phyloP scores from a whole-genome alignment of 768 basidiomycete species.

The Omphalotus guepiniiformis region DNA sequence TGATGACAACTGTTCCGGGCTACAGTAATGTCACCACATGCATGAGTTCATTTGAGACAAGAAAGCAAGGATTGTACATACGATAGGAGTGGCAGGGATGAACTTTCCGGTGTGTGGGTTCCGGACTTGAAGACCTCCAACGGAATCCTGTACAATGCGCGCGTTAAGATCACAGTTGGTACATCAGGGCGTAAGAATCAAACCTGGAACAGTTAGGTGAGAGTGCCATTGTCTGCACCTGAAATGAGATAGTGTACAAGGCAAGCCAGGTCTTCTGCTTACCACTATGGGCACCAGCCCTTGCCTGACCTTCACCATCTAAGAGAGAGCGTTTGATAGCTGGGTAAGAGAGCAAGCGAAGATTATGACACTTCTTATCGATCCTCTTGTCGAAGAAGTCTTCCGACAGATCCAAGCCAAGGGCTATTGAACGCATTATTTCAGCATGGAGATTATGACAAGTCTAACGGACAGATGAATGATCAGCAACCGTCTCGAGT shows the following conservation, averaged over 20 bases:
- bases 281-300: constrained; percentile 83
- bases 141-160: constrained; percentile 3
- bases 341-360: constrained; percentile 79
- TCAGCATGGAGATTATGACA: constrained; percentile 72
- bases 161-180: too few species aligned
- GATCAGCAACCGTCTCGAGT: not conserved
- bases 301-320: constrained; percentile 61
- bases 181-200: not conserved
- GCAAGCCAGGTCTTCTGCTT: not conserved
- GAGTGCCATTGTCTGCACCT: constrained; percentile 69
- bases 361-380: constrained; percentile 74
- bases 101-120: constrained; percentile 73
- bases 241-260: not conserved
- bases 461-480: constrained; percentile 35
- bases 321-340: constrained; percentile 60
- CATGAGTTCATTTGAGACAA: not conserved
- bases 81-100: constrained; percentile 72
- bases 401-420: constrained; percentile 73
- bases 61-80: constrained; percentile 29
- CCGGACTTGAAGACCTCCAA: constrained; percentile 75
- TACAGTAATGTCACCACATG: constrained; percentile 22
- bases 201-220: constrained; percentile 77
- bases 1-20: constrained; percentile 81
- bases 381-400: constrained; percentile 73
- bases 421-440: constrained; percentile 83